Base-by-base conservation (phyloP, 1,139 yeast species). In the Hyphopichia fennica region DNA sequence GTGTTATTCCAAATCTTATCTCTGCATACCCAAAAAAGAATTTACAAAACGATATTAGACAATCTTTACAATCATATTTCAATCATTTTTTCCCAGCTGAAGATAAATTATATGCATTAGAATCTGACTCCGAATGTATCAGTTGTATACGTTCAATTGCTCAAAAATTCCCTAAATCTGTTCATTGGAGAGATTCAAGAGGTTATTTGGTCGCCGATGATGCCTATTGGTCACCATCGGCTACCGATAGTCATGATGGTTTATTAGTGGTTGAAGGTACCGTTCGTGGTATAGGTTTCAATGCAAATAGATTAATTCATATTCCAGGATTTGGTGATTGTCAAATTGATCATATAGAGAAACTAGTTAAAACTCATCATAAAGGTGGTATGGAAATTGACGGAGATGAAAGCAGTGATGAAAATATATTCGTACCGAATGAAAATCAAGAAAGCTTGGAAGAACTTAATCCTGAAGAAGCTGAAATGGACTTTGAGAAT, bases 291-390 rank as follows among this genome's bases (percentile, higher is more conserved):
- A 67, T 76, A 40, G 96, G 96, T 1, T 82, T 95, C 63, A 79
- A 81, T 53, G 78, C 86, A 2, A 82, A 91, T 58, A 75, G 93
- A 51, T 65, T 89, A 42, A 79, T 95, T 33, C 96, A 93, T 59
- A 71, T 95, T 28, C 96, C 96, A 7, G 96, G 93, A 0, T 74
- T 77, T 49, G 99, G 99, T 15, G 99, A 93, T 63, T 90, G 82
- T 66, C 91, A 86, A 63, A 64, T 95, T 25, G 84, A 79, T 38
- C 76, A 69, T 41, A 79, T 93, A 43, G 90, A 84, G 54, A 79
- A 70, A 50, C 35, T 81, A 8, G 28, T 45, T 4, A 54, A 44
- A 34, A 40, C 28, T 10, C 20, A 38, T n/a, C 31, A 16, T 15
- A 35, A 35, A 22, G 10, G 6, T 16, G 19, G 41, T 18, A 49